Conservation (phyloP, 2,329 filamentous ascomycete genomes). For the Microcyclospora tardicrescens region DNA sequence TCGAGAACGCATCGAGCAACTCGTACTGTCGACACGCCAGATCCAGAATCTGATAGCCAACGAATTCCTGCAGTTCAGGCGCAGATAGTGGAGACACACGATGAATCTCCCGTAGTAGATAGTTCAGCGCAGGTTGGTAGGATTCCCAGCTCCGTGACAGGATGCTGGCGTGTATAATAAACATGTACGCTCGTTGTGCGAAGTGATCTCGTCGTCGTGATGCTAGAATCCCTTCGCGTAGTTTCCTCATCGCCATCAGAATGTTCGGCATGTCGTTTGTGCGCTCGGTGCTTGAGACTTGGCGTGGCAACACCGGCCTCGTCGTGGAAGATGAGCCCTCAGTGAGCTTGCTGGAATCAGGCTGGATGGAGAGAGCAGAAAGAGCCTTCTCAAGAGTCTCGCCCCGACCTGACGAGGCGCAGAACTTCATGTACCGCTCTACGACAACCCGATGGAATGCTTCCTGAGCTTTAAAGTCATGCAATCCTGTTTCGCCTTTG, state of each 20-base stretch:
- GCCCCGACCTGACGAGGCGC: constrained; percentile 57
- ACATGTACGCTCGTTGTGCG: constrained; percentile 78
- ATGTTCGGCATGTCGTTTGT: constrained; percentile 59
- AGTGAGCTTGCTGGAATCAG: constrained; percentile 7
- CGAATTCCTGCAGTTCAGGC: constrained; percentile 65
- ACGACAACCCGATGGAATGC: constrained; percentile 77
- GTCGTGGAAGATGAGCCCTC: constrained; percentile 2
- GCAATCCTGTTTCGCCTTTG: constrained; percentile 62
- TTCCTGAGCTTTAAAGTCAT: constrained; percentile 65
- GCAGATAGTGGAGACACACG: constrained; percentile 50
- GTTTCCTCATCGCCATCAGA: constrained; percentile 74
- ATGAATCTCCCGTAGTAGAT: constrained; percentile 64
- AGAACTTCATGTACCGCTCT: constrained; percentile 80
- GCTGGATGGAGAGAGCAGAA: constrained; percentile 43
- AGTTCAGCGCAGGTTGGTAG: constrained; percentile 74
- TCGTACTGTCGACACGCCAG: constrained; percentile 72
- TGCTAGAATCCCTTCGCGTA: constrained; percentile 79
- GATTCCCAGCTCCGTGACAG: constrained; percentile 72
- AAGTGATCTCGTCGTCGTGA: constrained; percentile 66
- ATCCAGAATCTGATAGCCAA: constrained; percentile 72
- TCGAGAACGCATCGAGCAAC: constrained; percentile 56
- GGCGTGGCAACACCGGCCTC: constrained; percentile 13
- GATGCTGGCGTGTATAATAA: constrained; percentile 75
- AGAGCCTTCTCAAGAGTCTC: constrained; percentile 66
- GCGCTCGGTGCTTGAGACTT: constrained; percentile 24